Evolutionary conservation across 306 rosid genomes (phyloP).

Genomic region (Myrica gale): DNA sequence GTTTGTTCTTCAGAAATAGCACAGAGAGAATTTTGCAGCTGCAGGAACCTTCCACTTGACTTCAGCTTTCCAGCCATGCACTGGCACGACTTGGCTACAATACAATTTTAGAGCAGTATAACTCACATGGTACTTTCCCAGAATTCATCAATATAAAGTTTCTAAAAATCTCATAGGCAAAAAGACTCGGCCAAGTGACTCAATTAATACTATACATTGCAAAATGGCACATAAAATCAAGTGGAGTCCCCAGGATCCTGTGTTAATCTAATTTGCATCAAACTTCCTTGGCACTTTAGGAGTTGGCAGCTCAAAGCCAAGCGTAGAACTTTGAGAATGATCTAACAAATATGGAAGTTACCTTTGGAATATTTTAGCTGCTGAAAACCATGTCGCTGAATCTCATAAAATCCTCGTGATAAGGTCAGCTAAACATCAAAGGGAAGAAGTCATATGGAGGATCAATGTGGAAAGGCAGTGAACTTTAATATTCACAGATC

Average conservation of each 20-base stretch:
- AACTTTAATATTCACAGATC: constrained; percentile 16
- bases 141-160: background rate
- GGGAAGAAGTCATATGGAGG: constrained; percentile 21
- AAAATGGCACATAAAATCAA: constrained; percentile 5
- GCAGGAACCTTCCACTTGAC: constrained; percentile 43
- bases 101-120: constrained; percentile 10
- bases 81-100: constrained; percentile 49
- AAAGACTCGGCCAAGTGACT: background rate
- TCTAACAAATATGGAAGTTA: constrained; percentile 37
- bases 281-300: constrained; percentile 3
- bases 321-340: constrained; percentile 20
- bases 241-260: background rate
- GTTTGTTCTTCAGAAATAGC: constrained; percentile 74
- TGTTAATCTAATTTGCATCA: constrained; percentile 3
- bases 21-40: constrained; percentile 42
- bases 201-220: background rate
- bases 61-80: constrained; percentile 41
- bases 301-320: constrained; percentile 12
- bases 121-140: background rate
- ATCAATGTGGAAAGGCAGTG: constrained; percentile 10
- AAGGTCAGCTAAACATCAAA: constrained; percentile 58
- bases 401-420: constrained; percentile 42
- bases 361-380: constrained; percentile 54
- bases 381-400: constrained; percentile 45
- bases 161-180: background rate